phyloP scores from a whole-genome alignment of 805 yeast species.

The Cyberlindnera japonica region DNA sequence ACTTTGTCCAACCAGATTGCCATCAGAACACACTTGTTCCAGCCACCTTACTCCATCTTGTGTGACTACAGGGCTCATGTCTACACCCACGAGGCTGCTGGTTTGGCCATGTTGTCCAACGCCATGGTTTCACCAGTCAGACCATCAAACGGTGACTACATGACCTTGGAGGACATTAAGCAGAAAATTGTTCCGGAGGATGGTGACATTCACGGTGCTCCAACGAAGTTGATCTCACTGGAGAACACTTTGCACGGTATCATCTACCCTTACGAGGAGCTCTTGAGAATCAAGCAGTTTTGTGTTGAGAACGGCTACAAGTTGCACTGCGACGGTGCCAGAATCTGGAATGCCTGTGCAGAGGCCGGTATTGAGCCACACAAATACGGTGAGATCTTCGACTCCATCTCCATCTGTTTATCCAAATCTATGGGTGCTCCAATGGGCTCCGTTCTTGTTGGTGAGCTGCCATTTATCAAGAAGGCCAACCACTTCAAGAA shows the following conservation, averaged over 20 bases:
- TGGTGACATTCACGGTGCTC: conserved; percentile 84
- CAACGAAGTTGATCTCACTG: conserved; percentile 77
- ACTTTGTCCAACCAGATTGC: conserved; percentile 89
- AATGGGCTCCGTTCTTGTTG: conserved; percentile 84
- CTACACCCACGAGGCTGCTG: conserved; percentile 84
- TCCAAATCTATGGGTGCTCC: conserved; percentile 95
- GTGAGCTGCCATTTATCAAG: conserved; percentile 50
- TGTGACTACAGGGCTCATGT: conserved; percentile 88
- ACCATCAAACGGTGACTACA: conserved; percentile 70
- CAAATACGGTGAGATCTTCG: conserved; percentile 75
- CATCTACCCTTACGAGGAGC: conserved; percentile 74
- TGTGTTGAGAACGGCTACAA: conserved; percentile 55
- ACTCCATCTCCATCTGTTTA: conserved; percentile 81
- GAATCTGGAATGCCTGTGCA: conserved; percentile 84
- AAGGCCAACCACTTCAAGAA: conserved; percentile 84
- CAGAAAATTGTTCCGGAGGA: conserved; percentile 62
- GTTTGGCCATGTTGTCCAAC: conserved; percentile 82
- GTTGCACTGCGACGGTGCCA: conserved; percentile 92
- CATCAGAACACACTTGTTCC: conserved; percentile 67
- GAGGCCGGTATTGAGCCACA: conserved; percentile 51
- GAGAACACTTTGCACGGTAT: conserved; percentile 90
- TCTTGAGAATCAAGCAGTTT: conserved; percentile 65
- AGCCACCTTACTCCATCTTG: conserved; percentile 79
- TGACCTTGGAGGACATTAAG: conserved; percentile 77
- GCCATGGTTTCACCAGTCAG: conserved; percentile 86